Base-by-base conservation (phyloP, 257 asterid species). In the Solanum peruvianum region DNA sequence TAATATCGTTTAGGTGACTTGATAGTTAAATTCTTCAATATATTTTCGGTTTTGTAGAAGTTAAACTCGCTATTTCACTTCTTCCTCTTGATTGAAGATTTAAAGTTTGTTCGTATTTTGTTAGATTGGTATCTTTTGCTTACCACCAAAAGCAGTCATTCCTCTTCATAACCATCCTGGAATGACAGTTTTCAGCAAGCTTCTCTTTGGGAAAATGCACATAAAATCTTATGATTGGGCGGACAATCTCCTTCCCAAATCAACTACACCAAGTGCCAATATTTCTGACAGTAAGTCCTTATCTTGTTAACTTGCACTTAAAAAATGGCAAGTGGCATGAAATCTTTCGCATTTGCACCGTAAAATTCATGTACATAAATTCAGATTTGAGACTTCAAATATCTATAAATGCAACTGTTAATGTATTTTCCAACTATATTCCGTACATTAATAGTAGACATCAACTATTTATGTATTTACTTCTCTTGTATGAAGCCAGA, bases 141-240 rank as follows among this genome's bases (percentile, higher is more conserved):
- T 96, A 93, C 99, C 99, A 2, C 97, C 97, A 39, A 89, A 87
- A n/a, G 91, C 95, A 67, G 98, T 96, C 66, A 96, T 96, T 71
- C 99, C 99, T 5, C 96, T 96, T 31, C 99, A 96, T 71, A 93
- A 95, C 93, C 99, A 96, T 92, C 99, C 99, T 10, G 98, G 93
- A 56, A 96, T 96, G 99, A 95, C 99, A 1, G 99, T 95, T 87
- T 94, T 96, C 88, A 90, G 98, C 92, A 96, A 94, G 92, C 93
- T 96, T 85, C 93, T 96, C n/a, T 94, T 94, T 25, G 99, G 98
- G 23, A 92, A 92, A 15, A 95, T 96, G 99, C 99, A 95, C 88
- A 91, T 95, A 88, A 93, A 93, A 75, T 89, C 99, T 1, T 93
- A 88, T 21, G 99, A 96, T 86, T 96, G 98, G 99, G 90, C 67